These are phyloP conservation scores for Gaultheria prostrata DNA, from an alignment of 148 eudicot species.

Conservation along the genomic window DNA sequence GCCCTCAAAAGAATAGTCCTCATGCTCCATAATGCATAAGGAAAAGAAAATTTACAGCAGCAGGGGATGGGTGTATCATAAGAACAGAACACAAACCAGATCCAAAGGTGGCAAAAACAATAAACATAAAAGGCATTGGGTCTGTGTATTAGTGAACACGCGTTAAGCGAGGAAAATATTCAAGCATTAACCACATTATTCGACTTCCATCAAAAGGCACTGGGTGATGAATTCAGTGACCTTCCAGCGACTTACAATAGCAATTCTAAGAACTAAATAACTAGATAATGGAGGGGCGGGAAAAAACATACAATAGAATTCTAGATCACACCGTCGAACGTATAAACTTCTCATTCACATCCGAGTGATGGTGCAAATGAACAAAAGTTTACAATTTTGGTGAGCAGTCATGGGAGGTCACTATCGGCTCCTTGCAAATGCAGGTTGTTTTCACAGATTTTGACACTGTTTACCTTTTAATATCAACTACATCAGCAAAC, in stretches of 20 bases:
- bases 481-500: background rate
- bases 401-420: background rate
- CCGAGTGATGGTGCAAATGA: background rate
- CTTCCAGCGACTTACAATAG: background rate
- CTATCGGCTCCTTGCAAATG: background rate
- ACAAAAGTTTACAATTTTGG: background rate
- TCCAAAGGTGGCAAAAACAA: background rate
- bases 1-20: no score
- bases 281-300: background rate
- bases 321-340: background rate
- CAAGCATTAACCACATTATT: background rate
- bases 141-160: background rate
- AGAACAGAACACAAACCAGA: background rate
- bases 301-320: background rate
- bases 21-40: background rate
- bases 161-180: background rate
- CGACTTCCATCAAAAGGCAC: background rate
- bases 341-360: background rate
- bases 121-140: background rate
- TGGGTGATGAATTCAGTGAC: background rate
- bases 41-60: background rate
- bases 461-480: background rate
- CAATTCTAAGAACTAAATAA: background rate
- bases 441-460: background rate
- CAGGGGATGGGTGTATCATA: background rate